Percentiles rank a stretch among this genome's conserved stretches.
Conservation (phyloP, 2,329 filamentous ascomycete genomes). For the Trichoderma guizhouense region DNA sequence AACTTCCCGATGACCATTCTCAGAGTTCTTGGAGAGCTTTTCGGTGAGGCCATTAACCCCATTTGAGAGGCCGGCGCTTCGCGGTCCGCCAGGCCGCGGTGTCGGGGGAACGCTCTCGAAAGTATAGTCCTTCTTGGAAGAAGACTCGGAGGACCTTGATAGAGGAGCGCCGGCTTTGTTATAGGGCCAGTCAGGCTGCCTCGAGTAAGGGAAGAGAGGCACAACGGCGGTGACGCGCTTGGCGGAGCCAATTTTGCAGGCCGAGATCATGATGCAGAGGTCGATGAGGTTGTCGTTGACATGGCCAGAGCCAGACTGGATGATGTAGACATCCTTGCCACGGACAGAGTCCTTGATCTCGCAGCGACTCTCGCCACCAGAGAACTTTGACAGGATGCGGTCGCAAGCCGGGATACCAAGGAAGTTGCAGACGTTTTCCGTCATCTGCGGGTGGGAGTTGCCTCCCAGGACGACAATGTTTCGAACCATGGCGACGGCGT, state of each 20-base stretch:
- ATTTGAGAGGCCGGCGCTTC: conserved; percentile 61
- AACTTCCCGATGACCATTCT: conserved; percentile 34
- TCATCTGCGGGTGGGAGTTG: conserved; percentile 85
- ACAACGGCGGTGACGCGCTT: conserved; percentile 90
- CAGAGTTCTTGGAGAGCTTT: conserved; percentile 64
- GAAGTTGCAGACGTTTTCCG: conserved; percentile 81
- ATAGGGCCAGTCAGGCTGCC: conserved; percentile 94
- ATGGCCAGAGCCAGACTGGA: conserved; percentile 86
- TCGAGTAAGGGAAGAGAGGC: conserved; percentile 92
- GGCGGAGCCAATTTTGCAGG: conserved; percentile 91
- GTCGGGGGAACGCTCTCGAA: conserved; percentile 92
- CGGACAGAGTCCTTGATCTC: conserved; percentile 96
- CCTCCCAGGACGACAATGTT: conserved; percentile 94
- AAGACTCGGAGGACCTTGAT: conserved; percentile 58
- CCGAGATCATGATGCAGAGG: conserved; percentile 96
- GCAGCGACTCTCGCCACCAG: conserved; percentile 89
- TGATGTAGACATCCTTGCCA: conserved; percentile 98
- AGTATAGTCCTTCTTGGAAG: conserved; percentile 64
- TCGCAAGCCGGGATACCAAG: conserved; percentile 83
- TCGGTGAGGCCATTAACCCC: conserved; percentile 68
- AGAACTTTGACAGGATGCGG: conserved; percentile 86
- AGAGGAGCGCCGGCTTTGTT: conserved; percentile 92
- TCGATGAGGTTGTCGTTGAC: conserved; percentile 98
- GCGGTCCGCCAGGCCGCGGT: conserved; percentile 68
- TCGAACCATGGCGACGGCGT: conserved; percentile 67